Base-by-base conservation (phyloP, 768 basidiomycete genomes). In the Zangia roseola region DNA sequence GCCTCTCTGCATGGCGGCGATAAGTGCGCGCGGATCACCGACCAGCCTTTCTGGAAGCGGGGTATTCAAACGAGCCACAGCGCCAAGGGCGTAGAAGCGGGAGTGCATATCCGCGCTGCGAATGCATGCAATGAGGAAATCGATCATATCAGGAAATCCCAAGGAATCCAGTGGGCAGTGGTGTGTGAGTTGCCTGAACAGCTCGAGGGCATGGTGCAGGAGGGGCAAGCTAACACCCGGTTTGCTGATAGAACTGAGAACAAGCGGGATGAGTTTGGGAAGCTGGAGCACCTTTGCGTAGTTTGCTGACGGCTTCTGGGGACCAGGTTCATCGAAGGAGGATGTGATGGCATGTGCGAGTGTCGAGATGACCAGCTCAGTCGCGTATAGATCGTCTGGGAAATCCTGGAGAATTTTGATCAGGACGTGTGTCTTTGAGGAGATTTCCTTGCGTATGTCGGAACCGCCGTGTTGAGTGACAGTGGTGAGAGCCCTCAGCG, bases 401-500 rank as follows among this genome's bases (percentile, higher is more conserved):
- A 71, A 64, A 31, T 78, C 71, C 28, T 77, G 67, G 20, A 83
- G 62, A 16, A 83, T 56, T 30, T 68, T 71, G n/a, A 77, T 56
- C 2, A 85, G 59, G 6, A 54, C 55, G 7, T 69, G 59, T 44
- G 71, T 57, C 40, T 71, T 71, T 5, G 49, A 40, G 2, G 79
- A 78, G 40, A 85, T 77, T 46, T 76, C 76, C 31, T 65, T 58
- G 24, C 78, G 76, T n/a, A 78, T 70, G 26, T 72, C 65, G 12
- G 58, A 45, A 6, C 81, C 81, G 7, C 81, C 80, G 40, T 83
- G 82, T 43, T 80, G 82, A 0, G 83, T 84, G 13, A 84, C 71
- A 7, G 76, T 79, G 0, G 73, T 69, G 10, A 85, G 62, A 9
- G 80, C 73, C 17, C 75, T 76, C 7, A 86, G 66, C 6, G 79